Base-by-base conservation (phyloP, 768 basidiomycete genomes). In the Collybia mongolica region DNA sequence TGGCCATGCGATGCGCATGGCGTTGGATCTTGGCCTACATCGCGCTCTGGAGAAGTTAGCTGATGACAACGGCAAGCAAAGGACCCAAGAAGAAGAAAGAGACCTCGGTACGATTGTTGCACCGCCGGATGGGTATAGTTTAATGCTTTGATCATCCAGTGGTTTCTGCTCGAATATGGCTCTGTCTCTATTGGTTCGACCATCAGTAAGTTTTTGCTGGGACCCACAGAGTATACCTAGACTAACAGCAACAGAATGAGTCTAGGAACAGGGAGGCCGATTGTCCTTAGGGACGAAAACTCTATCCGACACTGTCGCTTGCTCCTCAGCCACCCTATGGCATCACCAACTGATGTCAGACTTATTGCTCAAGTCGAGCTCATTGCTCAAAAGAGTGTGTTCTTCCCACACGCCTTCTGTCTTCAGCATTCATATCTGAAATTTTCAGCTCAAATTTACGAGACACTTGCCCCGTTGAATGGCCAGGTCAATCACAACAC, bases 1-100 rank as follows among this genome's bases (percentile, higher is more conserved):
- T 59, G 95, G 95, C 2, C 95, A 98, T 62, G 95, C 95, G 5
- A 86, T 97, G 84, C 84, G 95, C 46, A 96, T 96, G 92, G 93
- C 92, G 18, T 72, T 96, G 46, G 94, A 97, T 64, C 85, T 98
- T 46, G 93, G 94, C 26, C 76, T 98, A 18, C 93, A 98, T 65
- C 86, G 90, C 39, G 95, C 95, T 8, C 69, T 97, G 39, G 93
- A 96, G 63, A 96, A 93, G 65, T 78, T 98, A 7, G 90, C 88
- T 1, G 90, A 95, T 45, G 81, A 82, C 28, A 76, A 66, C 39
- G 80, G 72, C n/a, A 88, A 85, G 64, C 77, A 80, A 52, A 75
- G 84, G 19, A 74, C 84, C 24, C 81, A 90, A 50, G 91, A 94
- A 54, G 88, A 91, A 61, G 93, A 98, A 65, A 73, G 93, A 49